Percentiles rank a stretch among this genome's conserved stretches.
Conservation (phyloP, 257 asterid species). For the Scutellaria minor region DNA sequence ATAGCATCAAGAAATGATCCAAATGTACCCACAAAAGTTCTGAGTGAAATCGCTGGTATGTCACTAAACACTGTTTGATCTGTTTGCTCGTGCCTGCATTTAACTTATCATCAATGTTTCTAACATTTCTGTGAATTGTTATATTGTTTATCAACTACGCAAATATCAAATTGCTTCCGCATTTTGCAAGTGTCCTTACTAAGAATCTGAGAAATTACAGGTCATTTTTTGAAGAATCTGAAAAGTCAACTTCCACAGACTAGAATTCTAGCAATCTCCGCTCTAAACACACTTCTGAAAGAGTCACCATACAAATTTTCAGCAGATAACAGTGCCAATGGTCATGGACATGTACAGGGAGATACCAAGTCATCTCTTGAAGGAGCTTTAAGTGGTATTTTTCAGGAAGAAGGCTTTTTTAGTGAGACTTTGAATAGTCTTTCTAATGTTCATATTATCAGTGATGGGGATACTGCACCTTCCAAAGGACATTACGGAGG, state of each 20-base stretch:
- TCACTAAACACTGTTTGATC: conserved; percentile 29
- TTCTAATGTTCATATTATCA: conserved; percentile 86
- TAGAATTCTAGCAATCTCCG: conserved; percentile 95
- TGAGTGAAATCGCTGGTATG: conserved; percentile 85
- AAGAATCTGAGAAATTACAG: conserved; percentile 52
- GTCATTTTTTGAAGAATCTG: conserved; percentile 93
- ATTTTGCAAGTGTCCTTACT: conserved; percentile 18
- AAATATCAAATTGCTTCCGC: conserved; percentile 20
- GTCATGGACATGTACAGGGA: conserved; percentile 44
- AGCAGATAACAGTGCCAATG: conserved; percentile 44
- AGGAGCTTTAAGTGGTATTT: conserved; percentile 75
- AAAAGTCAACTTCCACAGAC: conserved; percentile 99
- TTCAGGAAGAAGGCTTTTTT: conserved; percentile 93
- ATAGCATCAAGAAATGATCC: conserved; percentile 84
- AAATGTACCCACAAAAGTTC: conserved; percentile 63
- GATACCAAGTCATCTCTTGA: conserved; percentile 78
- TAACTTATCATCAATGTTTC: conserved; percentile 4
- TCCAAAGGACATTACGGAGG: conserved; percentile 80
- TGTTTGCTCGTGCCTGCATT: conserved; percentile 20
- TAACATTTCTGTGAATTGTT: not conserved
- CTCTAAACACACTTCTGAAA: conserved; percentile 88
- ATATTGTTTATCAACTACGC: conserved; percentile 9
- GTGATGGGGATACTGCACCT: conserved; percentile 70
- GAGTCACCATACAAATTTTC: conserved; percentile 90
- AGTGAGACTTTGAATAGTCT: conserved; percentile 82